phyloP scores from a whole-genome alignment of 192 early-diverging fungal species.

The Chytriomyces hyalinus region DNA sequence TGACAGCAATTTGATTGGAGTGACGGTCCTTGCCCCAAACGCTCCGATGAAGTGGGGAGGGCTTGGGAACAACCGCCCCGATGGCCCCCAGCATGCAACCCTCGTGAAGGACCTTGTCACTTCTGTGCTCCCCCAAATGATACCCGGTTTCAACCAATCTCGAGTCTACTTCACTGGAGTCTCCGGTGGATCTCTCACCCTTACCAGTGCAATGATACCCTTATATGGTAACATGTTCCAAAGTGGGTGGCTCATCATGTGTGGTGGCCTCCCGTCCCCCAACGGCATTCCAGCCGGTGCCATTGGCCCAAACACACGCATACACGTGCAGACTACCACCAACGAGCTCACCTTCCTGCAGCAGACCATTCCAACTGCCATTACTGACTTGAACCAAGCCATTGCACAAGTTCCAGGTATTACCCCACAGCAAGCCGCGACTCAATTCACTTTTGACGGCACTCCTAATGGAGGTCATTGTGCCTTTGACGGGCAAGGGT shows the following conservation, averaged over 20 bases:
- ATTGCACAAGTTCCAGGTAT: background rate
- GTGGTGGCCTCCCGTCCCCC: slow-evolving; percentile 31
- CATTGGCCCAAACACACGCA: slow-evolving; percentile 1
- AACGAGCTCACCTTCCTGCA: slow-evolving; percentile 34
- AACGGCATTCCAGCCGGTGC: background rate
- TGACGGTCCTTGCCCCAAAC: slow-evolving; percentile 41
- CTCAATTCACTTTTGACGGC: slow-evolving; percentile 35
- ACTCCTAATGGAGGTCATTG: slow-evolving; percentile 40
- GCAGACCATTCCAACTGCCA: slow-evolving; percentile 24
- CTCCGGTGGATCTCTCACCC: slow-evolving; percentile 33
- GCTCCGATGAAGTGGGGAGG: slow-evolving; percentile 25
- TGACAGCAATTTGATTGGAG: slow-evolving; percentile 34
- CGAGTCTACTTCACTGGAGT: slow-evolving; percentile 44
- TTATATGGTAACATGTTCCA: slow-evolving; percentile 35
- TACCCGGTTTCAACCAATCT: slow-evolving; percentile 27
- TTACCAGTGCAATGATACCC: slow-evolving; percentile 35
- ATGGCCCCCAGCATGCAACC: slow-evolving; percentile 35
- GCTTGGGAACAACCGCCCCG: slow-evolving; percentile 23
- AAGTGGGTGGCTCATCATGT: slow-evolving; percentile 14
- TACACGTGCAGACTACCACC: slow-evolving; percentile 38
- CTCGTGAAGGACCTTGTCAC: slow-evolving; percentile 33
- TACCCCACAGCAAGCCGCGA: background rate
- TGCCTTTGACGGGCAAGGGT: slow-evolving; percentile 38
- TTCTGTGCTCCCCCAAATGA: slow-evolving; percentile 29
- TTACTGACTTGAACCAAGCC: slow-evolving; percentile 6